phyloP scores from a whole-genome alignment of 306 rosid species.

The Sphenostylis stenocarpa region DNA sequence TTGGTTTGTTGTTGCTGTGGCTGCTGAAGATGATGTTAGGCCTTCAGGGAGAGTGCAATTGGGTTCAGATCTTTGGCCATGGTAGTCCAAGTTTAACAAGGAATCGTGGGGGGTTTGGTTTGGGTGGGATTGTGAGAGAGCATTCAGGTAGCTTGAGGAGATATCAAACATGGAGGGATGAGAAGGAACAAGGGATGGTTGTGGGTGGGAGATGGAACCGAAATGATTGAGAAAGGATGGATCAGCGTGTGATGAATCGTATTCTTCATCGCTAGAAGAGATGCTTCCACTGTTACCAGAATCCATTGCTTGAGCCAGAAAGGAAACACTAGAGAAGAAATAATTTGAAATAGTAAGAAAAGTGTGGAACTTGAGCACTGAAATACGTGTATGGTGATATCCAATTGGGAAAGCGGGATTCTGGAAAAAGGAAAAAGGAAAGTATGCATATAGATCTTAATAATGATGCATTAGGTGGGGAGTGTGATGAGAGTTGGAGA shows the following conservation, averaged over 20 bases:
- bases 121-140: constrained; percentile 41
- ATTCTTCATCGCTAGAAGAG: constrained; percentile 87
- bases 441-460: constrained; percentile 35
- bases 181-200: constrained; percentile 34
- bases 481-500: neutral
- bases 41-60: constrained; percentile 17
- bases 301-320: constrained; percentile 62
- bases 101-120: constrained; percentile 28
- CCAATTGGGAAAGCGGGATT: neutral
- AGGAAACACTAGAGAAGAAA: neutral
- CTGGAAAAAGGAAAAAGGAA: neutral
- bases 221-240: constrained; percentile 38
- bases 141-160: constrained; percentile 43
- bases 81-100: constrained; percentile 41
- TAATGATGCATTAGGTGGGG: constrained; percentile 26
- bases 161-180: constrained; percentile 49
- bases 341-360: neutral
- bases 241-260: constrained; percentile 54
- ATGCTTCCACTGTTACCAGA: constrained; percentile 83
- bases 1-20: neutral
- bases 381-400: neutral
- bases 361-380: neutral
- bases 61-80: constrained; percentile 47
- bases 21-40: constrained; percentile 2
- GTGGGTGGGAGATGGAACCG: constrained; percentile 28